A percentile compares a stretch with the other conserved stretches of the same genome.
These are phyloP conservation scores for Gnomoniopsis sp. DNA, from an alignment of 2,329 filamentous ascomycete species.

Conservation along the genomic window DNA sequence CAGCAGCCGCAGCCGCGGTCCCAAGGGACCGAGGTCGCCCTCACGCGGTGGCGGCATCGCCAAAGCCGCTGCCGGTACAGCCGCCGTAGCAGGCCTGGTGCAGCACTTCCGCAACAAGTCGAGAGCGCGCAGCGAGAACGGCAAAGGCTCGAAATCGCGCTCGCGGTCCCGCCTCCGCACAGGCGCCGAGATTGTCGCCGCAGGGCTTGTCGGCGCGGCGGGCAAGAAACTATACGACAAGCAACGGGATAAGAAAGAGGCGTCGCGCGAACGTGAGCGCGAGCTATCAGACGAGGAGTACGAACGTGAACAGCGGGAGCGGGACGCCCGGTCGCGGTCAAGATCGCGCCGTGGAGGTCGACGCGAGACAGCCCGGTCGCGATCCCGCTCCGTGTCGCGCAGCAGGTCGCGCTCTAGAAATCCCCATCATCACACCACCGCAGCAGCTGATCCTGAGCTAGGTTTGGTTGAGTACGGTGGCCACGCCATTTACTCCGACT, in stretches of 20 bases:
- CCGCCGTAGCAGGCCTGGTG: slow-evolving; percentile 55
- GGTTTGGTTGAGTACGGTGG: slow-evolving; percentile 66
- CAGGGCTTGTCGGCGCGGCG: slow-evolving; percentile 57
- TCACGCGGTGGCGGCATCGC: slow-evolving; percentile 43
- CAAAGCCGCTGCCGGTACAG: slow-evolving; percentile 56
- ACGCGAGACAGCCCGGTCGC: slow-evolving; percentile 12
- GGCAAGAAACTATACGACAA: slow-evolving; percentile 61
- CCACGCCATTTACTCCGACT: slow-evolving; percentile 47
- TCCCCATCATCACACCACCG: slow-evolving; percentile 24
- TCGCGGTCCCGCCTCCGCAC: slow-evolving; percentile 47
- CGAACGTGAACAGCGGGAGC: slow-evolving; percentile 34
- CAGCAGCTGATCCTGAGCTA: slow-evolving; percentile 60
- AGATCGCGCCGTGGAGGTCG: slow-evolving; percentile 22
- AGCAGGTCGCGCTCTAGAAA: slow-evolving; percentile 42
- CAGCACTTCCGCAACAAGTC: slow-evolving; percentile 54
- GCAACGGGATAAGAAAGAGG: slow-evolving; percentile 58
- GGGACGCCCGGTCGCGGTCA: slow-evolving; percentile 28
- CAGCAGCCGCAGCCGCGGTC: slow-evolving; percentile 33
- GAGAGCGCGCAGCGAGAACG: slow-evolving; percentile 29
- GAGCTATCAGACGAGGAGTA: slow-evolving; percentile 28
- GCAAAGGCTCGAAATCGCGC: slow-evolving; percentile 33
- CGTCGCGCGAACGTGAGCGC: slow-evolving; percentile 28
- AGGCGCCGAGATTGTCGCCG: slow-evolving; percentile 59
- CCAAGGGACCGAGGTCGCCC: neutral
- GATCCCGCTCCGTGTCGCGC: slow-evolving; percentile 31